These are phyloP conservation scores for Waltiozyma sp. DNA, from an alignment of 1,139 yeast species.

Conservation along the genomic window DNA sequence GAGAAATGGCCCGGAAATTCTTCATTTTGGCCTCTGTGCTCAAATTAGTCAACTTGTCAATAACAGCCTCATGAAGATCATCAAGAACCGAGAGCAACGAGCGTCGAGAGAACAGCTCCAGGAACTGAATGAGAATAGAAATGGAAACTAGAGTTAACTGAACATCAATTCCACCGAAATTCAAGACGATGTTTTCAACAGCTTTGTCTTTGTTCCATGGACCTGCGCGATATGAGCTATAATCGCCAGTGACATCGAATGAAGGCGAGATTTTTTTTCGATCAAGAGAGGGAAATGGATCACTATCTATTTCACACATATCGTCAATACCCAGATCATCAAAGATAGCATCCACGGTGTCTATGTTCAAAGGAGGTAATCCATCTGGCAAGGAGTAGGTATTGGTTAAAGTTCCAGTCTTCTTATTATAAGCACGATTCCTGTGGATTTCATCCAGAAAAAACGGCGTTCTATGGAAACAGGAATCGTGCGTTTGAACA, in stretches of 20 bases:
- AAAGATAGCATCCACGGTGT: conserved; percentile 29
- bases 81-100: conserved; percentile 47
- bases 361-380: conserved; percentile 46
- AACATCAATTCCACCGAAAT: conserved; percentile 34
- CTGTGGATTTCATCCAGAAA: conserved; percentile 42
- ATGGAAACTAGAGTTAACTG: conserved; percentile 30
- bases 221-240: no score
- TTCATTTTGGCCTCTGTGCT: conserved; percentile 27
- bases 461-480: conserved; percentile 72
- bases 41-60: conserved; percentile 31
- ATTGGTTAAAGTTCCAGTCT: conserved; percentile 44
- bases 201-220: not conserved
- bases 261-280: no score
- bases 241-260: no score
- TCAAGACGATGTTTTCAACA: conserved; percentile 42
- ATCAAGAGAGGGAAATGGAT: no score
- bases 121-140: conserved; percentile 22
- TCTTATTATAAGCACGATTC: conserved; percentile 31
- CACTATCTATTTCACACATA: no score
- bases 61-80: conserved; percentile 48
- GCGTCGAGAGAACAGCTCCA: conserved; percentile 27
- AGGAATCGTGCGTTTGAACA: conserved; percentile 63
- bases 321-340: conserved; percentile 19
- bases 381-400: conserved; percentile 57
- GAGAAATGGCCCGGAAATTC: conserved; percentile 42